These are phyloP conservation scores for Microbotryum silenes-acaulis DNA, from an alignment of 1,284 basidiomycete genomes.

Conservation along the genomic window DNA sequence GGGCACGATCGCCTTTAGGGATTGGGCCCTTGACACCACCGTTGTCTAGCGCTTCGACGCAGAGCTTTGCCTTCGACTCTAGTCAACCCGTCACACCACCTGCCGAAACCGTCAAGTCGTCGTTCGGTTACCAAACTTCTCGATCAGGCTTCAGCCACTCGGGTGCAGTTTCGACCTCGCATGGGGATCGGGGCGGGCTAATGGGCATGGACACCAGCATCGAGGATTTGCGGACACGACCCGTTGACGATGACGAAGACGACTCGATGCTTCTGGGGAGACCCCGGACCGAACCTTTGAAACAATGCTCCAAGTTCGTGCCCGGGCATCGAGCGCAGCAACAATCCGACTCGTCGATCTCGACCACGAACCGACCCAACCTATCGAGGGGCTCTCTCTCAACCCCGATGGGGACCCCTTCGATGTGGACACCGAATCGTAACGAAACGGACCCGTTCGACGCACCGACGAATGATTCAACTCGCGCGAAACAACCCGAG, in stretches of 20 bases:
- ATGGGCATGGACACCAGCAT: too few species aligned
- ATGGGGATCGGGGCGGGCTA: not conserved
- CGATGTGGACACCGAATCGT: not conserved
- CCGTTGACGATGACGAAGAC: not conserved
- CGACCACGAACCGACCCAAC: constrained; percentile 14
- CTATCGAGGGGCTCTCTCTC: constrained; percentile 26
- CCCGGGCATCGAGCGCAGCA: constrained; percentile 15
- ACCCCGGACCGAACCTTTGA: constrained; percentile 9
- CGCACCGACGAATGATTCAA: not conserved
- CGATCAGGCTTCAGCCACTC: not conserved
- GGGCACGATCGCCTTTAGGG: not conserved
- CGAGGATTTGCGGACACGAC: not conserved
- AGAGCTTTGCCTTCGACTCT: not conserved
- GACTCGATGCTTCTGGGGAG: not conserved
- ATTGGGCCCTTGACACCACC: too few species aligned
- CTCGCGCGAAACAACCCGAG: not conserved
- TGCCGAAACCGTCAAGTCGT: constrained; percentile 13
- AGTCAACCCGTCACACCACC: not conserved
- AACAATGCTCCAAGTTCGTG: constrained; percentile 5
- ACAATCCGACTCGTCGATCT: constrained; percentile 5
- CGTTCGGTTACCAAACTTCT: constrained; percentile 26
- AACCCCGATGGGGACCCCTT: constrained; percentile 15
- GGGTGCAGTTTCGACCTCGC: constrained; percentile 16
- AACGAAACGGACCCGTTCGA: not conserved
- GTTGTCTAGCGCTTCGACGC: not conserved